Evolutionary conservation across 495 filamentous ascomycete species (phyloP).

Genomic region (Ramalina intermedia): DNA sequence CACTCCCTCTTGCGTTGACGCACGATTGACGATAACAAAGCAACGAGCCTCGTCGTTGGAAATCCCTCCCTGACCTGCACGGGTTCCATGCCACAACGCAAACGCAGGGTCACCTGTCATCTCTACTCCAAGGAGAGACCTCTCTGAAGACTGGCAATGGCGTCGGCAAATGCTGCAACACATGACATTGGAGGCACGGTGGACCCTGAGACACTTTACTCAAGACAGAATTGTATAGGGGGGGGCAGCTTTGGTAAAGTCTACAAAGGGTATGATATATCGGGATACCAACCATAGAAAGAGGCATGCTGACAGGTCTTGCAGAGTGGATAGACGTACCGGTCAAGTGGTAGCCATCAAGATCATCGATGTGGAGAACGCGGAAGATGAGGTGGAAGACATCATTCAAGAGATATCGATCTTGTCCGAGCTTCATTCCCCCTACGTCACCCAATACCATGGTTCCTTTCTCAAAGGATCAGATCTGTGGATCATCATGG

Average conservation of each 20-base stretch:
- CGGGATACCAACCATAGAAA: not conserved
- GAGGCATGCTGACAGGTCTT: slow-evolving; percentile 19
- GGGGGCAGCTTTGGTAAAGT: slow-evolving; percentile 93
- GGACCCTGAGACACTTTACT: slow-evolving; percentile 80
- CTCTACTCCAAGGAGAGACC: no score
- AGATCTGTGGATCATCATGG: slow-evolving; percentile 96
- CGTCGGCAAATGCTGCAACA: slow-evolving; percentile 5
- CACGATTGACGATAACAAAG: no score
- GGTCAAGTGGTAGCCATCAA: slow-evolving; percentile 88
- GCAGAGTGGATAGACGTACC: slow-evolving; percentile 67
- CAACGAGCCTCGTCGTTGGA: no score
- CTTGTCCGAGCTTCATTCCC: slow-evolving; percentile 81
- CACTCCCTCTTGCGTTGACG: no score
- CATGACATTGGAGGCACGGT: slow-evolving; percentile 19
- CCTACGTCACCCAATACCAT: slow-evolving; percentile 92
- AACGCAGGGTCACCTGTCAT: no score
- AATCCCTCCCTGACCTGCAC: no score
- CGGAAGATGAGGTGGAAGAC: slow-evolving; percentile 96
- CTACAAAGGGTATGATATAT: slow-evolving; percentile 64
- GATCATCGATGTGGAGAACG: slow-evolving; percentile 94
- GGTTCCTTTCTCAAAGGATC: slow-evolving; percentile 91
- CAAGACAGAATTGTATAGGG: slow-evolving; percentile 81
- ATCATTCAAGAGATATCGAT: slow-evolving; percentile 98
- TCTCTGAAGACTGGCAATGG: no score
- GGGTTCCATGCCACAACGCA: no score